These are phyloP conservation scores for Populus tremula DNA, from an alignment of 345 rosid genomes.

Conservation along the genomic window DNA sequence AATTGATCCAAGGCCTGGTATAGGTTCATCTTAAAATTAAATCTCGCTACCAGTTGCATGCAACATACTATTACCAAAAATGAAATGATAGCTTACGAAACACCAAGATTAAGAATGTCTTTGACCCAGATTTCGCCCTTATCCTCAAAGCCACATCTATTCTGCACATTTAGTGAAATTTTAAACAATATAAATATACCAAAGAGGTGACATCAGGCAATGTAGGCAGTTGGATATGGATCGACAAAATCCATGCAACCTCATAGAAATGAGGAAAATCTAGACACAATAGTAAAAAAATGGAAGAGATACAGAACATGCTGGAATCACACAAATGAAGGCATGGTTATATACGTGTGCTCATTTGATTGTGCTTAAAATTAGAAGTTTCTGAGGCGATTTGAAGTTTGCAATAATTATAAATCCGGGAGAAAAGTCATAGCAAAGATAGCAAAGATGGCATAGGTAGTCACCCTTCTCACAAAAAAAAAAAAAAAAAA, in stretches of 20 bases:
- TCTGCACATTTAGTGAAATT: conserved; percentile 46
- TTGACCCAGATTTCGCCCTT: conserved; percentile 93
- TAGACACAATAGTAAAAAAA: not conserved
- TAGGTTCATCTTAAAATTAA: too few relatives aligned
- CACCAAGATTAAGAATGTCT: conserved; percentile 90
- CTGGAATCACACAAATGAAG: not conserved
- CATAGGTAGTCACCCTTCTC: too few relatives aligned
- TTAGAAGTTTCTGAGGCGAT: not conserved
- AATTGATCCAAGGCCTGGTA: too few relatives aligned
- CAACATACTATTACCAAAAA: not conserved
- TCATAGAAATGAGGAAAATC: not conserved
- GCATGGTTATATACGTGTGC: not conserved
- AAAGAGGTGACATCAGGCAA: conserved; percentile 1
- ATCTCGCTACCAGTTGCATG: not conserved
- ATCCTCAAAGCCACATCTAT: conserved; percentile 88
- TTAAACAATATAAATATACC: conserved; percentile 5
- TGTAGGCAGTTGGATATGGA: not conserved
- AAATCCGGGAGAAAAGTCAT: not conserved
- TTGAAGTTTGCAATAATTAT: not conserved
- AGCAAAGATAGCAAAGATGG: not conserved
- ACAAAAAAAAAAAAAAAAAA: too few relatives aligned
- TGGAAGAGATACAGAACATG: not conserved
- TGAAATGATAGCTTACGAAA: conserved; percentile 66
- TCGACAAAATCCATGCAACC: not conserved
- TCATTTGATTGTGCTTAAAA: not conserved